phyloP scores from a whole-genome alignment of 805 yeast species.

The Candida oleophila region DNA sequence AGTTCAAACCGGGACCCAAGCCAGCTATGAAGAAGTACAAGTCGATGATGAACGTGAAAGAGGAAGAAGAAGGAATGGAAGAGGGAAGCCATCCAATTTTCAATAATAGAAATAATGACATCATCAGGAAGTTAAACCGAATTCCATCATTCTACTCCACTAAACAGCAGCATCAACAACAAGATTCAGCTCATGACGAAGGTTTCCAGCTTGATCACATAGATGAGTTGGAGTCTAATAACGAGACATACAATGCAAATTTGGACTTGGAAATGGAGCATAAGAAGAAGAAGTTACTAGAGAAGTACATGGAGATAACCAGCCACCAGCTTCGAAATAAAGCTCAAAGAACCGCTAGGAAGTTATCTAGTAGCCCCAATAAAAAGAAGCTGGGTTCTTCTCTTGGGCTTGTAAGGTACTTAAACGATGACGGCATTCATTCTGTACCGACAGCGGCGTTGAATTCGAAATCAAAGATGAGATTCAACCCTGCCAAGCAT shows the following conservation, averaged over 20 bases:
- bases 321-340: constrained; percentile 13
- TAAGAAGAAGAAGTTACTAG: constrained; percentile 27
- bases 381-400: constrained; percentile 2
- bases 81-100: constrained; percentile 23
- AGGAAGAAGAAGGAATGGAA: constrained; percentile 8
- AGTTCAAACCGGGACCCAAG: not conserved
- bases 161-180: constrained; percentile 3
- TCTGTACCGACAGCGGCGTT: constrained; percentile 15
- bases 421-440: constrained; percentile 16
- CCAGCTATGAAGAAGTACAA: constrained; percentile 25
- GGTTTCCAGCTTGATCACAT: constrained; percentile 1
- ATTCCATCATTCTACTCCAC: constrained; percentile 39
- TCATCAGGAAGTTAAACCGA: constrained; percentile 37
- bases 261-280: constrained; percentile 16
- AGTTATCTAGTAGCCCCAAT: not conserved
- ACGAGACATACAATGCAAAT: constrained; percentile 6
- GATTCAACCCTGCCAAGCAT: constrained; percentile 49
- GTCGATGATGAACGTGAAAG: constrained; percentile 32
- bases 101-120: constrained; percentile 28
- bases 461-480: constrained; percentile 36
- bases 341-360: constrained; percentile 9
- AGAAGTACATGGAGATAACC: constrained; percentile 29
- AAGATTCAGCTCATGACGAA: not conserved
- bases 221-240: constrained; percentile 11
- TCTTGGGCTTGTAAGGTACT: constrained; percentile 30